Conservation (phyloP, 2,329 filamentous ascomycete species). For the Decorospora gaudefroyi region DNA sequence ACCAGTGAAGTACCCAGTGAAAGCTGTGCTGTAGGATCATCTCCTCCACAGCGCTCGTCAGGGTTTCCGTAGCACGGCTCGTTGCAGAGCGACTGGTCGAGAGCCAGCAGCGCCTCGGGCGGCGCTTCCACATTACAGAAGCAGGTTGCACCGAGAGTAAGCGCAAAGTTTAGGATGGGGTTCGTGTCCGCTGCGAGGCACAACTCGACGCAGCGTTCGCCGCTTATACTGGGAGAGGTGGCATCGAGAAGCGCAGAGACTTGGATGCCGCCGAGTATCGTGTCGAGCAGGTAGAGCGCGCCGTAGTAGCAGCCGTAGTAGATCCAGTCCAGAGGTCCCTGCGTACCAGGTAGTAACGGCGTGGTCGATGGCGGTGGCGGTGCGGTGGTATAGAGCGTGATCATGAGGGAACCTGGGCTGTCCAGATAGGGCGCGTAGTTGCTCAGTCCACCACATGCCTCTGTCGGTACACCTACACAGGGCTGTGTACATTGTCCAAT, state of each 20-base stretch:
- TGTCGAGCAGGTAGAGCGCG: constrained; percentile 12
- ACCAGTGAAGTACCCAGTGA: no score
- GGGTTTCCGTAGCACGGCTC: no score
- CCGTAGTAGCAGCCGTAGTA: constrained; percentile 13
- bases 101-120: no score
- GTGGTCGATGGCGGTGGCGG: neutral
- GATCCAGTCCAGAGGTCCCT: neutral
- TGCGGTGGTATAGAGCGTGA: neutral
- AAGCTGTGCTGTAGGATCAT: no score
- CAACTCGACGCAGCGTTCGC: neutral
- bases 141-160: no score
- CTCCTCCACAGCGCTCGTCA: no score
- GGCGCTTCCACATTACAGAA: no score
- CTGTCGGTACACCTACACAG: neutral
- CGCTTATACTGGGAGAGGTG: neutral
- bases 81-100: no score
- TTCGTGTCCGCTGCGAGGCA: neutral
- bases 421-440: constrained; percentile 2
- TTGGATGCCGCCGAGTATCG: constrained; percentile 5
- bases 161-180: neutral
- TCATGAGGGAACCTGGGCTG: neutral
- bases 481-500: constrained; percentile 4
- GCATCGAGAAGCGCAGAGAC: neutral
- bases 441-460: constrained; percentile 9
- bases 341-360: neutral